Base-by-base conservation (phyloP, 768 basidiomycete genomes). In the Asterophora parasitica region DNA sequence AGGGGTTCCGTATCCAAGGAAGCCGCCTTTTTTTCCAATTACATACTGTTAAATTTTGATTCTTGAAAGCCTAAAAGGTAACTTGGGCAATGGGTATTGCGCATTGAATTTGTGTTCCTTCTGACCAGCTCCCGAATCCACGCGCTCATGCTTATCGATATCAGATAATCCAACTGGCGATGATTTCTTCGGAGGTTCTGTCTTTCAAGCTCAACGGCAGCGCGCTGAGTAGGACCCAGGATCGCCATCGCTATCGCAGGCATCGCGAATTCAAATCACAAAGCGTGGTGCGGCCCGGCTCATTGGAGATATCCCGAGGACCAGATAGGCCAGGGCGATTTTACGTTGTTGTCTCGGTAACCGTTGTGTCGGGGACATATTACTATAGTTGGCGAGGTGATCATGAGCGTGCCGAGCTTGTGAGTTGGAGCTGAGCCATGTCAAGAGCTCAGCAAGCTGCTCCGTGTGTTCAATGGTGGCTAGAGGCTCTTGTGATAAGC, bases 301-400 rank as follows among this genome's bases (percentile, higher is more conserved):
- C 9, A 46, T 19, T 50, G 39, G 42, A 44, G 34, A 53, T 36
- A 42, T 48, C 55, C 41, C 41, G 40, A 44, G 34, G 12, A 19
- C 13, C 33, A 36, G 47, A 31, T 43, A n/a, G n/a, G n/a, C n/a
- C n/a, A n/a, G 48, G 44, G 46, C 47, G 34, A 31, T 31, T 31
- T 42, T 33, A 56, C 52, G 47, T 51, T 31, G 56, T 58, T 48
- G 54, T 47, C 57, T 48, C 57, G 54, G 57, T 53, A 58, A 58
- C 57, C 57, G 54, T 48, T 47, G 36, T 42, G 35, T 40, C 46
- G 57, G 57, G 41, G 16, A 15, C 10, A 15, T 12, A 49, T 56
- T 44, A 2, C 57, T 41, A 44, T 28, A 47, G 15, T 40, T 31
- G 39, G 44, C 9, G 36, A 38, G 30, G 16, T 30, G 6, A 30